Percentiles rank a stretch among this genome's conserved stretches.
phyloP scores from a whole-genome alignment of 2,329 filamentous ascomycete species.

The Trichoderma citrinoviride region DNA sequence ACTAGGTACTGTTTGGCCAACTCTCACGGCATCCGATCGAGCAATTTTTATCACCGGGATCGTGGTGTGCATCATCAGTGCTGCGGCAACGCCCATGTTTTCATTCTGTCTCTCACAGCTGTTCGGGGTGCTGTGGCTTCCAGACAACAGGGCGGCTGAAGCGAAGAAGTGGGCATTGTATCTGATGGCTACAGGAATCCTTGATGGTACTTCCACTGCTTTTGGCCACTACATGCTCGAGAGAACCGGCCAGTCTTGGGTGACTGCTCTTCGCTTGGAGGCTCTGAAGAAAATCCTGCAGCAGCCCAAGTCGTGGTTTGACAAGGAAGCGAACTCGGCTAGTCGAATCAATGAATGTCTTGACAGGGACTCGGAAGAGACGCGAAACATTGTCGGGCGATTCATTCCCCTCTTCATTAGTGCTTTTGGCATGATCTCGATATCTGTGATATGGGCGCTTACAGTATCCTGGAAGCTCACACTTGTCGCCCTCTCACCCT shows the following conservation, averaged over 20 bases:
- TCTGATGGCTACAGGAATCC: constrained; percentile 64
- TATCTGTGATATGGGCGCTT: constrained; percentile 74
- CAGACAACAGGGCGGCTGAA: constrained; percentile 45
- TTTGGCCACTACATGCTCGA: constrained; percentile 71
- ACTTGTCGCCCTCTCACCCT: constrained; percentile 67
- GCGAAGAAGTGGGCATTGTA: constrained; percentile 66
- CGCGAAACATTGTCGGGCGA: constrained; percentile 75
- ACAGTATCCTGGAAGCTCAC: constrained; percentile 76
- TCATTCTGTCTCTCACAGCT: constrained; percentile 73
- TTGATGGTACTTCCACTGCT: constrained; percentile 65
- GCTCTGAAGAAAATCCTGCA: constrained; percentile 68
- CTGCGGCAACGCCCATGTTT: constrained; percentile 69
- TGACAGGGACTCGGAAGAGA: constrained; percentile 81
- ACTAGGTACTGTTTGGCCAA: constrained; percentile 65
- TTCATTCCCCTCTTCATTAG: constrained; percentile 71
- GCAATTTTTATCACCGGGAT: constrained; percentile 59
- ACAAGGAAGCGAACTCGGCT: constrained; percentile 62
- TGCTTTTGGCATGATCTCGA: constrained; percentile 62
- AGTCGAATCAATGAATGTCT: constrained; percentile 66
- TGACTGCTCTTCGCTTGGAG: constrained; percentile 65
- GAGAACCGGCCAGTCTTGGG: constrained; percentile 69
- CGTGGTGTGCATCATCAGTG: constrained; percentile 60
- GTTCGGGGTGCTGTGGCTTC: constrained; percentile 64
- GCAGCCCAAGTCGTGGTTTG: constrained; percentile 79
- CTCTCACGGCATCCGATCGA: constrained; percentile 51